Conservation (phyloP, 345 rosid genomes). For the Corymbia maculata region DNA sequence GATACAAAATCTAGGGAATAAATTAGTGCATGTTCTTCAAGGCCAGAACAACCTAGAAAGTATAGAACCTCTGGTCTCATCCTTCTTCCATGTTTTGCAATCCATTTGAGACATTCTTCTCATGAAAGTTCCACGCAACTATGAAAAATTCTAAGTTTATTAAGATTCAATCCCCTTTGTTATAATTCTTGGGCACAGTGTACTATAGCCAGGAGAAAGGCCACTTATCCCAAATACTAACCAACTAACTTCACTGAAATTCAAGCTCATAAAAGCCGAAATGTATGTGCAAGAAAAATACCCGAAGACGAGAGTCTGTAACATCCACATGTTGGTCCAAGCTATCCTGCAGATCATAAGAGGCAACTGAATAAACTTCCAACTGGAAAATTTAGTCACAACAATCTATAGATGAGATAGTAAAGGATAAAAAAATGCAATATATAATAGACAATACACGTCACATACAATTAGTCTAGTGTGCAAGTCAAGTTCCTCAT, state of each 20-base stretch:
- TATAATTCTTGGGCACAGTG: neutral
- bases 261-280: neutral
- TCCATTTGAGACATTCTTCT: neutral
- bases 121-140: neutral
- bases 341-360: conserved; percentile 56
- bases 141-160: neutral
- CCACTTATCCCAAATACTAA: neutral
- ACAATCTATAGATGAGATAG: neutral
- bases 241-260: neutral
- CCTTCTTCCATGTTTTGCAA: neutral
- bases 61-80: neutral
- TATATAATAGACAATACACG: neutral
- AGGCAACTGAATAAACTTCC: neutral
- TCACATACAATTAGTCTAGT: conserved; percentile 71
- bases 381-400: neutral
- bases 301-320: conserved; percentile 82
- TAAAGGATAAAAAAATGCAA: neutral
- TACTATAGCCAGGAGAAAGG: neutral
- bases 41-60: neutral
- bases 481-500: conserved; percentile 83
- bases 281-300: conserved; percentile 7
- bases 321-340: conserved; percentile 87
- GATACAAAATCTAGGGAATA: neutral
- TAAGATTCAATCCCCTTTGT: neutral
- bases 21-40: neutral